Percentiles rank a stretch among this genome's conserved stretches.
Conservation (phyloP, 208 protist genomes). For the Acanthamoeba healyi region DNA sequence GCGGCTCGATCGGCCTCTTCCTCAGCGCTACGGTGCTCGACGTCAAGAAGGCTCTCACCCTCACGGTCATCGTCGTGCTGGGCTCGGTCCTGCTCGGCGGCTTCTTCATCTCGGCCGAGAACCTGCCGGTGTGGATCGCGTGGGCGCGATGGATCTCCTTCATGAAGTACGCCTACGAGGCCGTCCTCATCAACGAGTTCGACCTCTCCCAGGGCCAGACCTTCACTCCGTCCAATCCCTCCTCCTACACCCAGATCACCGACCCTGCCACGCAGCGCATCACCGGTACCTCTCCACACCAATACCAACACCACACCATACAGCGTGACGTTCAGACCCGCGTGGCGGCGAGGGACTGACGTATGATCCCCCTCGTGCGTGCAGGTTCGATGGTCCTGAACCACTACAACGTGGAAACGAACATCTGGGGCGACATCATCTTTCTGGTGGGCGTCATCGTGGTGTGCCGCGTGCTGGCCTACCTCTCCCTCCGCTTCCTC, state of each 20-base stretch:
- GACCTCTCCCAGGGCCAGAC: conserved; percentile 34
- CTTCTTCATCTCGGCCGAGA: conserved; percentile 59
- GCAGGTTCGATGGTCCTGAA: neutral
- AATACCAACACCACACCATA: neutral
- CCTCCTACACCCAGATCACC: neutral
- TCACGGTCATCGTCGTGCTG: conserved; percentile 53
- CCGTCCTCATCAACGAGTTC: conserved; percentile 60
- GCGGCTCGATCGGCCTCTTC: conserved; percentile 45
- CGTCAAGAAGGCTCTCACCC: conserved; percentile 55
- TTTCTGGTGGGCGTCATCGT: conserved; percentile 64
- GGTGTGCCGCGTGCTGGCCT: conserved; percentile 9
- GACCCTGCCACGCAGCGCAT: neutral
- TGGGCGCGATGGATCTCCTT: conserved; percentile 70
- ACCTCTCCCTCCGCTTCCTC: conserved; percentile 65
- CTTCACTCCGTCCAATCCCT: conserved; percentile 11
- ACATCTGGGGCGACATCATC: conserved; percentile 70
- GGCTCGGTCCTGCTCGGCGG: conserved; percentile 62
- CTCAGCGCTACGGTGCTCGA: conserved; percentile 48
- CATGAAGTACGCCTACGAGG: conserved; percentile 66
- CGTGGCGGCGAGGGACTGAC: neutral
- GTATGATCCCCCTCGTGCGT: neutral
- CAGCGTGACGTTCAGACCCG: too few species aligned
- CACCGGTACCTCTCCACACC: conserved; percentile 5
- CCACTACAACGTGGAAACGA: conserved; percentile 63
- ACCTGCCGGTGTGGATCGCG: conserved; percentile 67